Percentiles rank a stretch among this genome's conserved stretches.
Conservation (phyloP, 2,329 filamentous ascomycete species). For the Botrytis galanthina region DNA sequence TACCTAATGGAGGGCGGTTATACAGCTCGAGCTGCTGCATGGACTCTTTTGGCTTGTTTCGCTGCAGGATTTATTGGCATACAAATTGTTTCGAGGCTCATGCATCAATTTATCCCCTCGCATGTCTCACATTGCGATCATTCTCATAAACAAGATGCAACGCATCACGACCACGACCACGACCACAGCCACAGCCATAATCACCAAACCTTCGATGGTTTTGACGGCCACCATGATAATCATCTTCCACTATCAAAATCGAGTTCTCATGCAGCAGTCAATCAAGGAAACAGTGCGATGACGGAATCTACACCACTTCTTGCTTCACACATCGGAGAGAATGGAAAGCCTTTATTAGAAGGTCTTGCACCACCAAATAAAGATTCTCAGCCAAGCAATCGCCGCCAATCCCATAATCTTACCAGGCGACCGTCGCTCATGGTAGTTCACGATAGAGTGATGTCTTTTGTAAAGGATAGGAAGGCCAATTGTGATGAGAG, state of each 20-base stretch:
- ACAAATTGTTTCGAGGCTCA: slow-evolving; percentile 66
- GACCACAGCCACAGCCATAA: slow-evolving; percentile 28
- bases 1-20: slow-evolving; percentile 72
- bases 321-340: slow-evolving; percentile 20
- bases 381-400: slow-evolving; percentile 16
- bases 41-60: slow-evolving; percentile 68
- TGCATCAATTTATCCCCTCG: slow-evolving; percentile 73
- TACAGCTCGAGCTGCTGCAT: slow-evolving; percentile 63
- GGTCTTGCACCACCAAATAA: neutral
- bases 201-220: neutral
- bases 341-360: slow-evolving; percentile 14
- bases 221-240: neutral
- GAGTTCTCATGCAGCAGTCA: neutral
- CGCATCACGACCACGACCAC: slow-evolving; percentile 33
- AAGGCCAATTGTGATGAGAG: slow-evolving; percentile 60
- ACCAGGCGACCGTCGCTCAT: slow-evolving; percentile 52
- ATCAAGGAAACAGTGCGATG: slow-evolving; percentile 25
- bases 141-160: slow-evolving; percentile 57
- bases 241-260: slow-evolving; percentile 10
- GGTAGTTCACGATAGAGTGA: slow-evolving; percentile 54
- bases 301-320: slow-evolving; percentile 36
- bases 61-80: slow-evolving; percentile 72
- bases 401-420: slow-evolving; percentile 10
- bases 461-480: slow-evolving; percentile 65
- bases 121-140: slow-evolving; percentile 81